Conservation (phyloP, 805 yeast species). For the Suhomyces prunicola region DNA sequence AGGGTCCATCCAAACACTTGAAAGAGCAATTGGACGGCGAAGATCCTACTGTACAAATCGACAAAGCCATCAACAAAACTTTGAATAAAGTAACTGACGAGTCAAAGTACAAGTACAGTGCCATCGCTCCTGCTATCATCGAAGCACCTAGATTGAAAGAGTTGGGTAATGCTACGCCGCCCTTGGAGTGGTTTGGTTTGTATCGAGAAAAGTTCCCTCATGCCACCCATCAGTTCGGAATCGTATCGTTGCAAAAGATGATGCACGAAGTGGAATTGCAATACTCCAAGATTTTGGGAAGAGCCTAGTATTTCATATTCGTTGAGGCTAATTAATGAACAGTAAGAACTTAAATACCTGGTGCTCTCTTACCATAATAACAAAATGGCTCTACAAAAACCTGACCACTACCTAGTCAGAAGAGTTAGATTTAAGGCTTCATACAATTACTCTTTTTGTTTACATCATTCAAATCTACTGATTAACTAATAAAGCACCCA, state of each 20-base stretch:
- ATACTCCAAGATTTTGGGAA: conserved; percentile 50
- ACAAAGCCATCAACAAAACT: conserved; percentile 36
- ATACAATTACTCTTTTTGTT: no score
- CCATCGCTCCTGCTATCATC: conserved; percentile 74
- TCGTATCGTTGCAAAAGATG: conserved; percentile 68
- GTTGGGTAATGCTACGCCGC: conserved; percentile 96
- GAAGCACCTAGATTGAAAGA: conserved; percentile 89
- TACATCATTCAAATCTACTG: no score
- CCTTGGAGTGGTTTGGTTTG: conserved; percentile 96
- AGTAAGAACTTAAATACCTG: no score
- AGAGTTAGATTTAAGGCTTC: no score
- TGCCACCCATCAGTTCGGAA: conserved; percentile 76
- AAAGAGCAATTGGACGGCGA: conserved; percentile 13
- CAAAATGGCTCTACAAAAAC: no score
- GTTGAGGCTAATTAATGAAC: neutral
- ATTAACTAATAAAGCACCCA: no score
- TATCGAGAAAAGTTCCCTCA: conserved; percentile 85
- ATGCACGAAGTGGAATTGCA: conserved; percentile 64
- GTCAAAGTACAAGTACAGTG: conserved; percentile 51
- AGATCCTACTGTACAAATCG: conserved; percentile 26
- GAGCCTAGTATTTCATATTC: conserved; percentile 19
- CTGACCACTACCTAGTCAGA: no score
- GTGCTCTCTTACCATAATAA: no score
- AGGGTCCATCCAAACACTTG: conserved; percentile 11
- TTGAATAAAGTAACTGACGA: conserved; percentile 34